Evolutionary conservation across 768 basidiomycete species (phyloP).

Genomic region (Boletus huronensis): DNA sequence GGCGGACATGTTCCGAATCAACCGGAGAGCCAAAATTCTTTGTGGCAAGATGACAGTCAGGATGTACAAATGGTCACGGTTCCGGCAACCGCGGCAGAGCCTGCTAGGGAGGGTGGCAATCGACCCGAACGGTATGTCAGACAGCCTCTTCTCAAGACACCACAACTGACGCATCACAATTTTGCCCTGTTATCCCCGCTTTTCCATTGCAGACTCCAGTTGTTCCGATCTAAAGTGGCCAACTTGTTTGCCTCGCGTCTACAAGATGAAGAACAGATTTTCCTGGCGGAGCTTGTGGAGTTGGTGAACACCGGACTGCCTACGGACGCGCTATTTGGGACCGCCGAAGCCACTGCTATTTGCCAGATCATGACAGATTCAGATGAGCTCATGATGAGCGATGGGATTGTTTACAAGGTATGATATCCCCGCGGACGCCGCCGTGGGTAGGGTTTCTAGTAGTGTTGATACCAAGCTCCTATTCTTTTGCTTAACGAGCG

Average conservation of each 20-base stretch:
- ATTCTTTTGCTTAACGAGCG: background rate
- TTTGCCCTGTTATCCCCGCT: background rate
- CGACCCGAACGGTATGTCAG: slow-evolving; percentile 55
- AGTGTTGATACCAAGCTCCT: background rate
- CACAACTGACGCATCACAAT: background rate
- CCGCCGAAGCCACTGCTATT: slow-evolving; percentile 71
- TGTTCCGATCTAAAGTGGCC: slow-evolving; percentile 80
- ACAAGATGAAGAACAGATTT: slow-evolving; percentile 75
- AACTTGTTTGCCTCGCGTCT: slow-evolving; percentile 62
- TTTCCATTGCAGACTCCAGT: slow-evolving; percentile 49
- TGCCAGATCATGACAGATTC: slow-evolving; percentile 71
- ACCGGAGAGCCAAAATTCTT: slow-evolving; percentile 46
- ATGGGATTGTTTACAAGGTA: slow-evolving; percentile 83
- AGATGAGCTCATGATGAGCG: slow-evolving; percentile 81
- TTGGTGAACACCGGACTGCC: slow-evolving; percentile 74
- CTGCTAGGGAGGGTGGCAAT: slow-evolving; percentile 42
- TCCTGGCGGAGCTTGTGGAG: slow-evolving; percentile 65
- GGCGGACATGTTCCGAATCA: slow-evolving; percentile 25
- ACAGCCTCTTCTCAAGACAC: background rate
- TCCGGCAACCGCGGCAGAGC: slow-evolving; percentile 35
- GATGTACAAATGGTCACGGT: slow-evolving; percentile 60
- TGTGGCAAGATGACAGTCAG: slow-evolving; percentile 67
- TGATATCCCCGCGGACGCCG: slow-evolving; percentile 30
- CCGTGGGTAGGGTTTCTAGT: background rate
- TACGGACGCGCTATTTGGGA: slow-evolving; percentile 70